Conservation (phyloP, 345 rosid species). For the Cardiospermum halicacabum region DNA sequence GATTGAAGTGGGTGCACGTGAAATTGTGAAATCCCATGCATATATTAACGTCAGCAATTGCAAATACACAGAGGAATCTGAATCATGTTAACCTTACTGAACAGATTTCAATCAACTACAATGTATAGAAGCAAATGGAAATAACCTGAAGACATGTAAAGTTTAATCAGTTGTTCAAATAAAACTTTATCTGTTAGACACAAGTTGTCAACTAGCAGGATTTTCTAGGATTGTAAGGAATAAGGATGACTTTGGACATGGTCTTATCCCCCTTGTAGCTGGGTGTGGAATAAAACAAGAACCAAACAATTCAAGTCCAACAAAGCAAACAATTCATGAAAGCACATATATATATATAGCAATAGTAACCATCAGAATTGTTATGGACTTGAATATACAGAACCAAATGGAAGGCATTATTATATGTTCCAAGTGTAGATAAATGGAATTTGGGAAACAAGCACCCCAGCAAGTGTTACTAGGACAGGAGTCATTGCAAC, state of each 20-base stretch:
- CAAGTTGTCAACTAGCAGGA: background rate
- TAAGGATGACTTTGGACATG: background rate
- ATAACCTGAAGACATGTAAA: background rate
- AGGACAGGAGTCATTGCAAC: background rate
- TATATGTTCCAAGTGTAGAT: background rate
- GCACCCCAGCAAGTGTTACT: background rate
- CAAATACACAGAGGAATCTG: background rate
- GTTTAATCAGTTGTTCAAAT: background rate
- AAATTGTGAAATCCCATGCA: background rate
- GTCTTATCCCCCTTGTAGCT: background rate
- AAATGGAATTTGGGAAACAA: background rate
- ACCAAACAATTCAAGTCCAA: background rate
- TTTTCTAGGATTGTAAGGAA: background rate
- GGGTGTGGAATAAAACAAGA: background rate
- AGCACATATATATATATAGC: background rate
- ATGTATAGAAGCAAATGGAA: background rate
- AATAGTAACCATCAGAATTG: background rate
- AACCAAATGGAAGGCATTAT: background rate
- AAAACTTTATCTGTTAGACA: background rate
- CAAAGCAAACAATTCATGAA: background rate
- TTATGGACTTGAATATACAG: background rate
- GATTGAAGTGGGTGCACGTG: background rate
- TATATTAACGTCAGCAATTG: background rate
- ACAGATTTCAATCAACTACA: constrained; percentile 1
- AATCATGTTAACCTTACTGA: background rate